Base-by-base conservation (phyloP, 164 flowering plant genomes). In the Umbellularia californica region DNA sequence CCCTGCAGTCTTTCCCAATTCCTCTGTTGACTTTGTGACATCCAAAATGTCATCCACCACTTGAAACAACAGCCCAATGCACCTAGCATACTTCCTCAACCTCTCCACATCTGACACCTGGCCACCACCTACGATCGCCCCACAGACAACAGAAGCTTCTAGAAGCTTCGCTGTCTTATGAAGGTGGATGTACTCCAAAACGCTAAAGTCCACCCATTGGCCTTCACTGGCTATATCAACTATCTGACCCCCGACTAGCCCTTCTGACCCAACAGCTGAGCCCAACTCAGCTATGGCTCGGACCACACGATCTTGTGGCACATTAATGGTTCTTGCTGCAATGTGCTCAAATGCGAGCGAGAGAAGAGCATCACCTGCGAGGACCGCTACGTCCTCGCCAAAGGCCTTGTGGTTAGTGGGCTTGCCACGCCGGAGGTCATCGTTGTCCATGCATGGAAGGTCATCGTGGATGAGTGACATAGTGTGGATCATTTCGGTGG, bases 381-480 rank as follows among this genome's bases (percentile, higher is more conserved):
- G 78, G 23, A 90, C 87, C 0, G 95, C 90, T 3, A 89, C 85
- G 50, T 83, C 87, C 79, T 90, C 91, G 12, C 92, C 92, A 70
- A 80, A 88, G 5, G 87, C 89, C 76, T 83, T 85, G 82, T 90
- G 95, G 58, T 88, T 90, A 2, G 92, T 89, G 63, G 95, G 95
- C 71, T 85, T 88, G 7, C 95, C 95, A 2, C 92, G 79, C 63
- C 94, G 85, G 55, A 90, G 84, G 70, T 88, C 89, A 72, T 87
- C 94, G 74, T 90, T 85, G 70, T 90, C 90, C 90, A 90, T 90
- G 41, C 92, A 88, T 2, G 94, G 94, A 25, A 90, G 84, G 50
- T 90, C 94, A 58, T 90, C 94, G 64, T 90, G 94, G 74, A 91
- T 91, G 3, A 91, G 67, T 5, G 92, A 88, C 95, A 87, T 89